Base-by-base conservation (phyloP, 805 yeast genomes). In the Myxozyma neotropica region DNA sequence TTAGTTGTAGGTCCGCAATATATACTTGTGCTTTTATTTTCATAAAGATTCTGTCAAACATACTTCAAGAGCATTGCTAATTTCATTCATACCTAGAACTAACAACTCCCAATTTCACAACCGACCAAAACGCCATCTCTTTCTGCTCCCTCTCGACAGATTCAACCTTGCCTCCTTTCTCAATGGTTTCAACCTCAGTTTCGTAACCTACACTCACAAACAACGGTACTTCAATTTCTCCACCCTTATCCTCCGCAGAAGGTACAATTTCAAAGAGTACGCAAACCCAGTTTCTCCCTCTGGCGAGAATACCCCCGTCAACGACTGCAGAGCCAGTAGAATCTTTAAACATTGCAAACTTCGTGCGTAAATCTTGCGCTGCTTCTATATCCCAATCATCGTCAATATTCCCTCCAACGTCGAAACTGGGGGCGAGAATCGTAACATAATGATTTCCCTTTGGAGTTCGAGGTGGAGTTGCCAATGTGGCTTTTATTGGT, bases 351-450 rank as follows among this genome's bases (percentile, higher is more conserved):
- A 49, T 53, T 3, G 35, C 26, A 26, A 62, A 47, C 38, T 44
- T 38, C 17, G 29, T 23, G 6, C 51, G 36, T 19, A 62, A 19
- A 15, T 46, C 57, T 21, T 26, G 19, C 12, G 57, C 8, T 2
- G 59, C 62, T 2, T 24, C 39, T 2, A 59, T 31, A 29, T 62
- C 66, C 63, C 64, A 62, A 45, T 62, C 66, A 26, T 62, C 66
- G n/a, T 57, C 62, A 13, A 43, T 21, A 29, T 62, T 60, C n/a
- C 53, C 59, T n/a, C 54, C 56, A 24, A 62, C 36, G 6, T 59
- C 65, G 24, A 62, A 55, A 13, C 51, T 19, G 6, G 66, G 66
- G 26, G 58, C 45, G 3, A 62, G 46, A 17, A 62, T 19, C 8
- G 64, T 62, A 31, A 60, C 55, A 13, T 21, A 13, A 36, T 62